phyloP scores from a whole-genome alignment of 371 early-diverging fungal genomes.

The Rhizomucor pusillus region DNA sequence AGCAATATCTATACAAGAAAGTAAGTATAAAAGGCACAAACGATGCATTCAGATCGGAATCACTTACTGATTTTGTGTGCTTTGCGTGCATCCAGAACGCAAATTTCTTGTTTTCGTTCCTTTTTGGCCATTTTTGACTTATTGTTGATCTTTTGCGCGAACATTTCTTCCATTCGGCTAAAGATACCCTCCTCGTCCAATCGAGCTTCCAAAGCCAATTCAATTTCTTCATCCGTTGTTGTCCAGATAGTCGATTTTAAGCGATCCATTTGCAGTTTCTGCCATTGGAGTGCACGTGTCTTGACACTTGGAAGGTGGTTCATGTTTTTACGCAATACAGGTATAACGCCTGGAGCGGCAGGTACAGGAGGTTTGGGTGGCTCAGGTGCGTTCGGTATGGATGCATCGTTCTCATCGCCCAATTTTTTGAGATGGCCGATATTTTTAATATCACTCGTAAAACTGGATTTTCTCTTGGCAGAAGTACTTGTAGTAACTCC shows the following conservation, averaged over 20 bases:
- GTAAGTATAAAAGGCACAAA: background rate
- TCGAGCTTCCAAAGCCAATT: conserved; percentile 43
- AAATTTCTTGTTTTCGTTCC: conserved; percentile 50
- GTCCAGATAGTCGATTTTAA: conserved; percentile 63
- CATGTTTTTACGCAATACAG: conserved; percentile 54
- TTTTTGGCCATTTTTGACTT: conserved; percentile 24
- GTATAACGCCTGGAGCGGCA: background rate
- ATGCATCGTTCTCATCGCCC: no score
- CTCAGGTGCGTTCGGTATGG: no score
- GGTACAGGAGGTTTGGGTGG: conserved; percentile 9
- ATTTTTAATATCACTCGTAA: no score
- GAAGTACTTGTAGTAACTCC: no score
- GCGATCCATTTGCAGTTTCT: conserved; percentile 67
- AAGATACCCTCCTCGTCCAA: conserved; percentile 62
- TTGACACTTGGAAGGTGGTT: conserved; percentile 65
- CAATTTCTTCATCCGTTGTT: conserved; percentile 28
- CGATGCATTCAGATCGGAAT: background rate
- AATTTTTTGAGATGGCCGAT: no score
- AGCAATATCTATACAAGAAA: conserved; percentile 52
- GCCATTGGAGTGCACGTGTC: conserved; percentile 83
- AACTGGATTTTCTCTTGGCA: no score
- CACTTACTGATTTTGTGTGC: conserved; percentile 75
- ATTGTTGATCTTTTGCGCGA: conserved; percentile 67
- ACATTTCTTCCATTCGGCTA: conserved; percentile 68
- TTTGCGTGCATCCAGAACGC: conserved; percentile 72